A percentile compares a stretch with the other conserved stretches of the same genome.
Conservation (phyloP, 208 protist species). For the Leishmania braziliensis region DNA sequence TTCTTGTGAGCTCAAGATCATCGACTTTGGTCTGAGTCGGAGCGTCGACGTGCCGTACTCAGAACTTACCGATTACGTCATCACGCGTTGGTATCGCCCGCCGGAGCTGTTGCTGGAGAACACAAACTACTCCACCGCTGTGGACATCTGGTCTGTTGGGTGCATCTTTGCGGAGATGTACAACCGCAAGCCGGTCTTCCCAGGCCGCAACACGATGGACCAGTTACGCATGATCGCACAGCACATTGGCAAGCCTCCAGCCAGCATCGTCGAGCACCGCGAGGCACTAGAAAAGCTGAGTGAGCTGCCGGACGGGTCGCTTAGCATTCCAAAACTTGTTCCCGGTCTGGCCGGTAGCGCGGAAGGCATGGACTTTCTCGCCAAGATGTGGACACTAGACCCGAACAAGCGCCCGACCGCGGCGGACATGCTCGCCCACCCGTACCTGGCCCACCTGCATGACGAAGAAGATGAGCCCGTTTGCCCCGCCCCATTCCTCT, state of each 20-base stretch:
- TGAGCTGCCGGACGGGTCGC: conserved; percentile 65
- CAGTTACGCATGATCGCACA: conserved; percentile 92
- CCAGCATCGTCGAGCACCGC: conserved; percentile 80
- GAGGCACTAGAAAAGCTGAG: conserved; percentile 81
- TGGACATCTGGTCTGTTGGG: conserved; percentile 95
- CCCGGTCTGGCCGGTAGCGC: conserved; percentile 61
- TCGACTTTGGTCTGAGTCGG: conserved; percentile 92
- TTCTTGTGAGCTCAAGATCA: conserved; percentile 89
- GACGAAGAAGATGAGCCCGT: conserved; percentile 83
- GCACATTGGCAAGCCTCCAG: conserved; percentile 94
- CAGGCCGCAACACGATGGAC: conserved; percentile 91
- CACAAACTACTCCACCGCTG: conserved; percentile 81
- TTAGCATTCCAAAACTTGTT: conserved; percentile 74
- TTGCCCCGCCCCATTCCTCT: conserved; percentile 65
- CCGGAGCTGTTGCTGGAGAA: conserved; percentile 93
- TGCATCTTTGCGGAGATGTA: conserved; percentile 98
- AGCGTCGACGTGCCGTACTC: conserved; percentile 80
- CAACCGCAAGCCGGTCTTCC: conserved; percentile 89
- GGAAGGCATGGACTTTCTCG: conserved; percentile 80
- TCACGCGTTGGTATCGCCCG: conserved; percentile 95
- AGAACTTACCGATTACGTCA: conserved; percentile 92
- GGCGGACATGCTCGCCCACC: conserved; percentile 81
- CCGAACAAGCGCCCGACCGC: conserved; percentile 77
- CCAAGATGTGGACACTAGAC: conserved; percentile 80
- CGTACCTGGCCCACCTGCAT: conserved; percentile 81